Percentiles rank a stretch among this genome's conserved stretches.
phyloP scores from a whole-genome alignment of 1,284 basidiomycete species.

The Rhizoctonia solani region DNA sequence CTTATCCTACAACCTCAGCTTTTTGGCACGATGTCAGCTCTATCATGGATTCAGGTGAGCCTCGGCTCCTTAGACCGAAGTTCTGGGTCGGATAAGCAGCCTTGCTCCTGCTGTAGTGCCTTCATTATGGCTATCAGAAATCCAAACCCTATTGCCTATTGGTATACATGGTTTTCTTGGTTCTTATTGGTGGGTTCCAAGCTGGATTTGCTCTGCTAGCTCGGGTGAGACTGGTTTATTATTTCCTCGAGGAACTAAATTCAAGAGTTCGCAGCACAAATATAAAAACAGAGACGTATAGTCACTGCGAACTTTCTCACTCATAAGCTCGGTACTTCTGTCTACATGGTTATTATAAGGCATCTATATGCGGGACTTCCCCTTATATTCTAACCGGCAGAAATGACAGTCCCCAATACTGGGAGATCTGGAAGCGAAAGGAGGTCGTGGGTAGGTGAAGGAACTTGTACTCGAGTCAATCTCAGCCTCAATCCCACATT shows the following conservation, averaged over 20 bases:
- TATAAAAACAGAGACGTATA: constrained; percentile 52
- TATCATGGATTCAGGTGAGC: constrained; percentile 68
- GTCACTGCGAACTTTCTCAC: constrained; percentile 65
- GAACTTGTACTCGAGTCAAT: not conserved
- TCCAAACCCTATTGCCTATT: constrained; percentile 45
- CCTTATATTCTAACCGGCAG: not conserved
- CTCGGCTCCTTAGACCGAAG: not conserved
- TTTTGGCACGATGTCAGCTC: constrained; percentile 62
- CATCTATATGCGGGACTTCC: constrained; percentile 14
- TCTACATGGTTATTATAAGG: constrained; percentile 62
- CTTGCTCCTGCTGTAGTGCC: constrained; percentile 52
- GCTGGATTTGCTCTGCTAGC: constrained; percentile 63
- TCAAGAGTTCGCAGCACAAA: constrained; percentile 44
- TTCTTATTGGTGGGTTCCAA: constrained; percentile 60
- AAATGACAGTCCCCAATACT: constrained; percentile 51
- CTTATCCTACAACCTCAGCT: constrained; percentile 75
- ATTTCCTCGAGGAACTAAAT: not conserved
- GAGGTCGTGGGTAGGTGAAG: constrained; percentile 62
- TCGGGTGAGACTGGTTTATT: constrained; percentile 46
- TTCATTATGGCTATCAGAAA: constrained; percentile 58
- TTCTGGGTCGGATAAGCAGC: not conserved
- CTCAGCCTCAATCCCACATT: too few relatives aligned
- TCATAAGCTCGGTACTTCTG: constrained; percentile 64
- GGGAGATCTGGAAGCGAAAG: constrained; percentile 67
- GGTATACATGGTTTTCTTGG: constrained; percentile 44